Evolutionary conservation across 2,329 filamentous ascomycete genomes (phyloP), one percentile per base, ranked within the genome.

Genomic region (Botrytis paeoniae): DNA sequence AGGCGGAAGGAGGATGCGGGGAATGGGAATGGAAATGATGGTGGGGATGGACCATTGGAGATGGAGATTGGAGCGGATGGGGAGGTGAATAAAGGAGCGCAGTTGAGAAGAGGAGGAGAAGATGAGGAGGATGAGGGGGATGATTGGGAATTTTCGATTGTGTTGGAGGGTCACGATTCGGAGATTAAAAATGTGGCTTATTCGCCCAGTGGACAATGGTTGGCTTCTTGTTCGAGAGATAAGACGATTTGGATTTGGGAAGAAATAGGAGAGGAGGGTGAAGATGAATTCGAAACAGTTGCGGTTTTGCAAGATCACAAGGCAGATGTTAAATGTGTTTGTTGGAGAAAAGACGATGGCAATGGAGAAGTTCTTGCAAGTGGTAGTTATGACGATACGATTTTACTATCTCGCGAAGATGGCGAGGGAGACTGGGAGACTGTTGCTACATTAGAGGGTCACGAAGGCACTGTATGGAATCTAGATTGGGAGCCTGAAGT

Each of bases 171-270:
- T 0, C 96, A 98, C 81, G 96, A 98, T 80, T 94, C 92, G 37
- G 96, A 99, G 83, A 93, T 99, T 85, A 92, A 98, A 85, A 86
- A 88, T 43, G 89, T 95, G 75, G 86, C 89, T 2, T 97, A 94
- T 84, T 90, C 88, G 29, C 90, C 93, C 0, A 89, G 89, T 0
- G 93, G 93, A 0, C 89, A 92, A 75, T 91, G 94, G 78, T 87
- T 99, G 7, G 96, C 96, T 9, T 98, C 95, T 0, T 98, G 95
- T 82, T 93, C 90, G 70, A 88, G 96, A 66, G 96, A 99, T 82
- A 98, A 98, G 84, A 92, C 89, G 25, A 93, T 98, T 29, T 99
- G 96, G 96, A 93, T 99, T 78, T 99, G 96, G 96, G 96, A 99
- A 83, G 96, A 98, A 81, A 88, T 98, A 71, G 88, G 89, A 57